These are phyloP conservation scores for Lipomyces chichibuensis DNA, from an alignment of 805 yeast genomes.

Conservation along the genomic window DNA sequence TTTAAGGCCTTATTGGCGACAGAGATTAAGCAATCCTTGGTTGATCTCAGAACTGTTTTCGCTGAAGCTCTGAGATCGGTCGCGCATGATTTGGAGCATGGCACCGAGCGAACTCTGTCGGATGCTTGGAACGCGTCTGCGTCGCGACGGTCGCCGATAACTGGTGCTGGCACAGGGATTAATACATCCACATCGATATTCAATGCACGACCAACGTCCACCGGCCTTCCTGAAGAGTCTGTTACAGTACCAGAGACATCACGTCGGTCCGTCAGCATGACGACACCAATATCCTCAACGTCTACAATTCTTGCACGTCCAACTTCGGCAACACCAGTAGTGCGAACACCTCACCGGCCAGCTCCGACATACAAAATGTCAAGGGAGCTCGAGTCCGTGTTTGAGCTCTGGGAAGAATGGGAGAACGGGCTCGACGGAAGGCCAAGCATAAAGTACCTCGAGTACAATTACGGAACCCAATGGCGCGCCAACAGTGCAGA, in stretches of 20 bases:
- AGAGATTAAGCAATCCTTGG: not conserved
- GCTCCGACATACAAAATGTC: constrained; percentile 5
- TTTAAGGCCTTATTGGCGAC: not conserved
- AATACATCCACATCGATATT: not conserved
- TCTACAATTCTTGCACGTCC: not conserved
- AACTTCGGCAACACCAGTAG: not conserved
- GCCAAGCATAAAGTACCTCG: constrained; percentile 2
- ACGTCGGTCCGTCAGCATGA: not conserved
- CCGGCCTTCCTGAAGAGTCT: not conserved
- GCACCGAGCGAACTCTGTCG: not conserved
- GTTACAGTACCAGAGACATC: not conserved
- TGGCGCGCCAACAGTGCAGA: constrained; percentile 3
- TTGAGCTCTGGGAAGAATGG: constrained; percentile 9
- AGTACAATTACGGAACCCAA: constrained; percentile 1
- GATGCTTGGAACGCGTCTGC: not conserved
- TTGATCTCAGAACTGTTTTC: not conserved
- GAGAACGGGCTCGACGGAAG: not conserved
- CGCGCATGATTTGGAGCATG: not conserved
- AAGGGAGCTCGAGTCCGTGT: not conserved
- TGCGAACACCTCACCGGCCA: not conserved
- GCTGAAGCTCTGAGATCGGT: not conserved
- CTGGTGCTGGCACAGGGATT: not conserved
- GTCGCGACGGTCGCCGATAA: not conserved
- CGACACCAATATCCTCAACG: not conserved
- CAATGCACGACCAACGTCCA: not conserved